Evolutionary conservation across 108 stramenopile species (phyloP).

Genomic region (Schizochytrium sp.): DNA sequence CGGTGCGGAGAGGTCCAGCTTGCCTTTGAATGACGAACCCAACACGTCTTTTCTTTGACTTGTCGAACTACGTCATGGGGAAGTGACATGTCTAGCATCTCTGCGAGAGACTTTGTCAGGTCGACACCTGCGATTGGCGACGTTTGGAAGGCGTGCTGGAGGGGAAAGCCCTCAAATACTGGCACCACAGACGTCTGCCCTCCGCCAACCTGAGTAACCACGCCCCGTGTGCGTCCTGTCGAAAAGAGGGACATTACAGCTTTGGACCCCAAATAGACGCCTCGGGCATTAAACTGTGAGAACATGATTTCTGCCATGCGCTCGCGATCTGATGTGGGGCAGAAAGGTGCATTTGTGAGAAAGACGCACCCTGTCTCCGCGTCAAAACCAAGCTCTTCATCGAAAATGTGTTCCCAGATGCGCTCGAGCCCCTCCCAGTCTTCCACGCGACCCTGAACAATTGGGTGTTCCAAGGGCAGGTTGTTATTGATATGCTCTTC

Average conservation of each 20-base stretch:
- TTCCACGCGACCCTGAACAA: not conserved
- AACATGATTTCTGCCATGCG: slow-evolving; percentile 6
- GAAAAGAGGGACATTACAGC: slow-evolving; percentile 12
- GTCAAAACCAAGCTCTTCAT: not conserved
- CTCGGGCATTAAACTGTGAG: not conserved
- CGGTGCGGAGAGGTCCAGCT: too few species aligned
- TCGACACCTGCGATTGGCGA: not conserved
- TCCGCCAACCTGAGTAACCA: not conserved
- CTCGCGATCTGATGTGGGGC: not conserved
- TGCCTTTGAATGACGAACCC: not conserved
- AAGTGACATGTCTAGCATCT: not conserved
- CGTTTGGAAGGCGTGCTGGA: not conserved
- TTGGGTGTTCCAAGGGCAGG: not conserved
- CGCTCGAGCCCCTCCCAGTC: not conserved
- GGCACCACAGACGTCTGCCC: not conserved
- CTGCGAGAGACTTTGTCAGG: not conserved
- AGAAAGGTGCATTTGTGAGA: not conserved
- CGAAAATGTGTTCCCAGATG: not conserved
- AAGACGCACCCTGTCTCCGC: not conserved
- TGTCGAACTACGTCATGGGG: not conserved
- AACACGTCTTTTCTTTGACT: slow-evolving; percentile 14
- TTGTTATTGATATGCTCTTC: not conserved
- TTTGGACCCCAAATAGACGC: not conserved
- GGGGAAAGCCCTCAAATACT: slow-evolving; percentile 14
- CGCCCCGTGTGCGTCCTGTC: not conserved